Conservation (phyloP, 306 rosid species). For the Amphicarpaea edgeworthii region DNA sequence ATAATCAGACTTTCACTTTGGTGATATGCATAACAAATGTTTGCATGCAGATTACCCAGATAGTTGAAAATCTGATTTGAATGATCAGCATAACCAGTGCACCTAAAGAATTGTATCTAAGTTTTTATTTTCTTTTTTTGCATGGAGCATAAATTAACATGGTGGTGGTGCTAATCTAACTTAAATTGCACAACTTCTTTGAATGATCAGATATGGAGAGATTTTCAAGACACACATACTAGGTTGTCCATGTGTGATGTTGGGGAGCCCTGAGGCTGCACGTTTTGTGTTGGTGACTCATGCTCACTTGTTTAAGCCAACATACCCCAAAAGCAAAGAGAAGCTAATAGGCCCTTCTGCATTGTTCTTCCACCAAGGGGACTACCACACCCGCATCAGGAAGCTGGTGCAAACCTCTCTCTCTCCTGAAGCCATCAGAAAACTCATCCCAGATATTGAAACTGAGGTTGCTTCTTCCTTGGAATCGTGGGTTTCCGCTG, state of each 20-base stretch:
- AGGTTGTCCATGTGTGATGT: conserved; percentile 86
- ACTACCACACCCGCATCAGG: conserved; percentile 67
- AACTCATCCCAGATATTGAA: conserved; percentile 59
- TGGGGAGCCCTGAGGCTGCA: conserved; percentile 87
- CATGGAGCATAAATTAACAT: conserved; percentile 28
- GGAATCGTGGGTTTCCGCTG: conserved; percentile 68
- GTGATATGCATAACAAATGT: no score
- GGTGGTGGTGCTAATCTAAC: conserved; percentile 16
- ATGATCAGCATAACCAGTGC: no score
- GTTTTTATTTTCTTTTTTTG: neutral
- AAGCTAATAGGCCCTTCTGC: conserved; percentile 86
- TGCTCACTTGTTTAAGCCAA: conserved; percentile 83
- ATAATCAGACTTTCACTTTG: no score
- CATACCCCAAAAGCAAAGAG: conserved; percentile 94
- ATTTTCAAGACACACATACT: conserved; percentile 78
- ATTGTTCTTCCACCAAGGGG: conserved; percentile 88
- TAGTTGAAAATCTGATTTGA: no score
- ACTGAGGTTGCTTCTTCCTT: conserved; percentile 61
- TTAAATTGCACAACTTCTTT: neutral
- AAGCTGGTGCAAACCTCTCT: conserved; percentile 76
- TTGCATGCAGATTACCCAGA: no score
- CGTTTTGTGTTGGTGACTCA: conserved; percentile 83
- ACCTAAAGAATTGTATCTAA: neutral
- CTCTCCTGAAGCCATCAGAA: conserved; percentile 60
- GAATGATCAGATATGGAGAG: conserved; percentile 72